Conservation (phyloP, 108 stramenopile genomes). For the Cyclostephanos invisitatus region DNA sequence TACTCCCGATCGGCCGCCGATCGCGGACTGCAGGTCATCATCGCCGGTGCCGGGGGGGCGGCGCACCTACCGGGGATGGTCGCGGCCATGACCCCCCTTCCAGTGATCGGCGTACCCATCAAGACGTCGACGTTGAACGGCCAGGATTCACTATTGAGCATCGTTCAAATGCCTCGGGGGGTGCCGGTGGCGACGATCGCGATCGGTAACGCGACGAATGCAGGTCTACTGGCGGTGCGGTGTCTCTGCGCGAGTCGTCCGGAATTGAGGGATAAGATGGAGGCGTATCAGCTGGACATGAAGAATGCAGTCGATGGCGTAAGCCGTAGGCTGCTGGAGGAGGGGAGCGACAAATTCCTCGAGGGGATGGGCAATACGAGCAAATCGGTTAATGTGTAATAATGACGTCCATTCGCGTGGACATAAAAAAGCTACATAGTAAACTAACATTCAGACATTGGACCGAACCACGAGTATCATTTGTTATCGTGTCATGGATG, state of each 20-base stretch:
- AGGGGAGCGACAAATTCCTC: slow-evolving; percentile 82
- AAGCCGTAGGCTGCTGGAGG: slow-evolving; percentile 60
- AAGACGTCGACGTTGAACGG: slow-evolving; percentile 97
- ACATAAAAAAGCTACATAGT: neutral
- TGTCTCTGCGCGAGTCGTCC: slow-evolving; percentile 82
- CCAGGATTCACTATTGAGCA: slow-evolving; percentile 94
- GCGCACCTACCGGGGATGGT: slow-evolving; percentile 99
- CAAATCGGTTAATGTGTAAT: slow-evolving; percentile 81
- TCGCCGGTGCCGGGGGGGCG: slow-evolving; percentile 99
- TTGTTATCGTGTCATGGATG: too few species aligned
- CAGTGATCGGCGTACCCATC: slow-evolving; percentile 98
- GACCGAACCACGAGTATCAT: too few species aligned
- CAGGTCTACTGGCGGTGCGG: slow-evolving; percentile 94
- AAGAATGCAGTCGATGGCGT: slow-evolving; percentile 71
- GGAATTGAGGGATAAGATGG: slow-evolving; percentile 79
- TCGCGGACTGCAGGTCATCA: slow-evolving; percentile 91
- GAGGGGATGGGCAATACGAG: slow-evolving; percentile 82
- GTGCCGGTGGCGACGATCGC: slow-evolving; percentile 99
- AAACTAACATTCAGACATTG: neutral
- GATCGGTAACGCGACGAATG: slow-evolving; percentile 98
- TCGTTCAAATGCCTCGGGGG: slow-evolving; percentile 99
- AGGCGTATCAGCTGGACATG: slow-evolving; percentile 78
- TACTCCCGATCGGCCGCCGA: slow-evolving; percentile 88
- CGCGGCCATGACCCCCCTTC: slow-evolving; percentile 95
- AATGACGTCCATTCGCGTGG: neutral